Evolutionary conservation across 371 early-diverging fungal species (phyloP), one percentile per base, ranked within the genome.

Genomic region (Apophysomyces elegans): DNA sequence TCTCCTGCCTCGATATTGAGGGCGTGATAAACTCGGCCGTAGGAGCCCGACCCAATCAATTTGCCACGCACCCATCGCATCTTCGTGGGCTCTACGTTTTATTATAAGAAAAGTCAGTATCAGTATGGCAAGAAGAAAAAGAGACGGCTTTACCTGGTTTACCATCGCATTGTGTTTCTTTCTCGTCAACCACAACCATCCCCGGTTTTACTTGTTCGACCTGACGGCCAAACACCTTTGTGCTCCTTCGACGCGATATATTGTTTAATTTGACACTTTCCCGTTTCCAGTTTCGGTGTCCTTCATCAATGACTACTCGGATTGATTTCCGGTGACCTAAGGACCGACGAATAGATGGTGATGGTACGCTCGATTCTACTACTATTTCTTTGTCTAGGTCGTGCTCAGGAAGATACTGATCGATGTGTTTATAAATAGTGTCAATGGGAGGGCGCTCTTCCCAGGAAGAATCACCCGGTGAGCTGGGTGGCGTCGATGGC

Each of bases 21-120:
- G 0, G 92, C 98, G 68, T 89, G 86, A 68, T 90, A 95, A 21
- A 99, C 99, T 57, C 90, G 87, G 0, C 98, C 99, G 73, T 95
- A 99, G 6, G 96, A 93, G 0, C 99, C 99, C 70, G 93, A 90
- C 13, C 99, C 99, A 67, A 99, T 96, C 68, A 94, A 72, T 68
- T 84, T 83, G 58, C 97, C 97, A 63, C 88, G 90, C 57, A 90
- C 86, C 91, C 95, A 96, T 65, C 84, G 87, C 38, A 76, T 73
- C 74, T 66, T 73, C 57, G 63, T 62, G 50, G 16, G 68, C 69
- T 66, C 13, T 65, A n/a, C 37, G 70, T 69, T 4, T 56, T 67
- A 11, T 63, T 62, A 1, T 50, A 56, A 72, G 18, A 64, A 58
- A 8, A 44, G 61, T 26, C 14, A 12, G 21, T 7, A 26, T 59